Evolutionary conservation across 208 protist genomes (phyloP), one percentile per base, ranked within the genome.

Genomic region (Leishmania tarentolae): DNA sequence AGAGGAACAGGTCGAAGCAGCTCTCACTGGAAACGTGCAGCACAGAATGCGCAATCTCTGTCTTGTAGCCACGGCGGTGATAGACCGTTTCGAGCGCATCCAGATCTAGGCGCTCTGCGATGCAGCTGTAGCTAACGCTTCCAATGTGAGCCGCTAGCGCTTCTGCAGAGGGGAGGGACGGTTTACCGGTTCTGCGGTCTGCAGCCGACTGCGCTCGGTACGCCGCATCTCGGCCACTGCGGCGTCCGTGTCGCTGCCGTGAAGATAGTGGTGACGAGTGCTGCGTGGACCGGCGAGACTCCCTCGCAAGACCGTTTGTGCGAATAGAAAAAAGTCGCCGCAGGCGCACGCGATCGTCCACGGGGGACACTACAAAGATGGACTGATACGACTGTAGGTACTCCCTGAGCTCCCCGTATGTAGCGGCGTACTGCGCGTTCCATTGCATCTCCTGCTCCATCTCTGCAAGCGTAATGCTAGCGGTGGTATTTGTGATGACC

Each of bases 381-480:
- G 90, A 91, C 59, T 93, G 92, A 76, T 94, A 95, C 31, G 88
- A 90, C 52, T 94, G 89, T 65, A 95, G 85, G 59, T 92, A 95
- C 70, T 94, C 90, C 37, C 82, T 42, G 31, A 95, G 81, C 53
- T 75, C 83, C 11, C 92, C 92, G 81, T 93, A 93, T 50, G 82
- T 80, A 13, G 75, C 76, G 28, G 81, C 83, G 74, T 92, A 94
- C 17, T 81, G 57, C 17, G 83, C 76, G 50, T 83, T 83, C 90
- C 92, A 95, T 31, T 84, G 53, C 37, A 95, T 83, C 31, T 71
- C 52, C 24, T 87, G 65, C 47, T 86, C 81, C 76, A 95, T 91
- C 46, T 85, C 80, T 44, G 85, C 59, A 17, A 95, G 77, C 0
- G 86, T 87, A 28, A 93, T 86, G 75, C 88, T 88, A 35, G 83